Base-by-base conservation (phyloP, 768 basidiomycete genomes). In the Psilocybe subaeruginosa region DNA sequence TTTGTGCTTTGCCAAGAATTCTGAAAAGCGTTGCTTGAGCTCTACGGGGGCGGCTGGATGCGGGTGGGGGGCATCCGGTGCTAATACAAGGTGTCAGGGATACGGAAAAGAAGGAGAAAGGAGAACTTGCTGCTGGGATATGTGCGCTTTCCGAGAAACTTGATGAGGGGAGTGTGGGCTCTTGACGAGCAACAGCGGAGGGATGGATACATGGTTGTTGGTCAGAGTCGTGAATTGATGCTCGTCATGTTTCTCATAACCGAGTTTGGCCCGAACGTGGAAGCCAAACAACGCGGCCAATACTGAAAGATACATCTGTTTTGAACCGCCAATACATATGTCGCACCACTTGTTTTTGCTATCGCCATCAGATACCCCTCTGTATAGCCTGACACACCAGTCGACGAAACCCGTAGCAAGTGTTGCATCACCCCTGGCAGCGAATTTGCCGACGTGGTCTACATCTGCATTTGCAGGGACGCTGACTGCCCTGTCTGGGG, bases 381-480 rank as follows among this genome's bases (percentile, higher is more conserved):
- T 95, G 66, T 95, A 95, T 77, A 89, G 82, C 66, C 80, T 95
- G 43, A 91, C 91, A 0, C 91, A 94, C 72, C 87, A 88, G 65
- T 93, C 93, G 35, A 86, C 86, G 56, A 93, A 90, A 73, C 89
- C 92, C 14, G 78, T 78, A 19, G 78, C 82, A 47, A 82, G 76
- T 56, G 80, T 80, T 8, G 71, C 85, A 27, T 90, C 89, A 6
- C 88, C 92, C 2, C 78, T 95, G 52, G 87, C 92, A 2, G 87
- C 91, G 6, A 95, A 94, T 72, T 75, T 95, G 62, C 93, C 93
- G 23, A 90, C 88, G 64, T 95, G 93, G 93, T 93, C 92, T 4
- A 93, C 93, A 1, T 93, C 92, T 61, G 93, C 93, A 3, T 95
- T 95, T 71, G 92, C 93, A 9, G 93, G 93, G 4, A 95, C 93